Evolutionary conservation across 345 rosid species (phyloP).

Genomic region (Salix exigua): DNA sequence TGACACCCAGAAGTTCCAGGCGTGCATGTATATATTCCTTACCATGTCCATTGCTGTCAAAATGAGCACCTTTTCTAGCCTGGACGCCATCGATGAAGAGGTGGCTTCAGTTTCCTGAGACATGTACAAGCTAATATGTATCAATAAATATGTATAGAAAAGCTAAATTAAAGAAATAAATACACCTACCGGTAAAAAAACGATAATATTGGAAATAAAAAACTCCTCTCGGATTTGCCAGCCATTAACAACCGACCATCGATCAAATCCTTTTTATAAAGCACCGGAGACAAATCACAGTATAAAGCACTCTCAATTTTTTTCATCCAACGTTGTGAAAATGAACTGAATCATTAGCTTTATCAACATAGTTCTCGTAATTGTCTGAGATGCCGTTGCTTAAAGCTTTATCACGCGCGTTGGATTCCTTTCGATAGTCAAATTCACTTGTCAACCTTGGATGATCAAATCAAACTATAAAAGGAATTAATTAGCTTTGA

Average conservation of each 20-base stretch:
- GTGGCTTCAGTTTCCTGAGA: too few species aligned
- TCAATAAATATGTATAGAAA: not conserved
- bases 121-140: not conserved
- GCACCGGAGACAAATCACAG: not conserved
- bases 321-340: not conserved
- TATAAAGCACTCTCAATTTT: not conserved
- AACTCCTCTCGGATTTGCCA: not conserved
- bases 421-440: not conserved
- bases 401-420: not conserved
- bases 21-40: too few species aligned
- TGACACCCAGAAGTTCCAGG: not conserved
- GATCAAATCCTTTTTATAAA: not conserved
- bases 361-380: not conserved
- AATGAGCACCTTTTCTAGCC: too few species aligned
- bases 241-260: not conserved
- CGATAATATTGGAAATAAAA: too few species aligned
- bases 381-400: not conserved
- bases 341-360: not conserved
- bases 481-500: not conserved
- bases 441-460: not conserved
- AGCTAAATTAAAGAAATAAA: not conserved
- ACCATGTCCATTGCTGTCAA: too few species aligned
- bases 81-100: too few species aligned
- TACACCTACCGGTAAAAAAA: not conserved
- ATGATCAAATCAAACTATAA: not conserved